Base-by-base conservation (phyloP, 139 green algal species). In the Chlamydomonas incerta region DNA sequence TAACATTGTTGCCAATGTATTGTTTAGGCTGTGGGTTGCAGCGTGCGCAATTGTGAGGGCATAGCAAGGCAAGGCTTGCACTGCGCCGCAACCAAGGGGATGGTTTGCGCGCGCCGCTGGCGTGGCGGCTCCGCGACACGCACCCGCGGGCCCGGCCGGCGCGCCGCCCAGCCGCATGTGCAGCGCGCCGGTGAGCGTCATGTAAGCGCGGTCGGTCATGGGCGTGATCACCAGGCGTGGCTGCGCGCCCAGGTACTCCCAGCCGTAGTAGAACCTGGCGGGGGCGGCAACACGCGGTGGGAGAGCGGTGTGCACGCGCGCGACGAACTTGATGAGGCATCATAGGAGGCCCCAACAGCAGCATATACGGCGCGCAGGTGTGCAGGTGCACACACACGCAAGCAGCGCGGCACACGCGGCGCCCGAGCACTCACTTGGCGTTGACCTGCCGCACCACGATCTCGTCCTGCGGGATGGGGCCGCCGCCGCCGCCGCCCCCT, bases 201-300 rank as follows among this genome's bases (percentile, higher is more conserved):
- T 93, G 92, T 95, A 98, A 90, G 52, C 52, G 17, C 94, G 87
- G 82, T 98, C 95, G 13, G 95, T 97, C 93, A 97, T 96, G 50
- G 95, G 95, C 2, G 95, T 98, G 8, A 97, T 86, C 24, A 98
- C 95, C 81, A 98, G 92, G 35, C 95, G 89, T 5, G 92, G 82
- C 90, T 96, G 93, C 20, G 94, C 93, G 28, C 95, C 95, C 28
- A 98, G 87, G 90, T 98, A 98, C 91, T 98, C 95, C 81, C 95
- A 98, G 17, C 73, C 93, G 85, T 98, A 98, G 21, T 90, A 67
- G 87, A 95, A 95, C 75, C 77, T 88, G 74, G 28, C 24, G 46
- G 73, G 8, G 67, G n/a, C n/a, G n/a, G n/a, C n/a, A n/a, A n/a
- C n/a, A n/a, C 14, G 62, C 14, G 9, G 24, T 69, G 63, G 63